Conservation (phyloP, 2,329 filamentous ascomycete genomes). For the Botrytis cinerea region DNA sequence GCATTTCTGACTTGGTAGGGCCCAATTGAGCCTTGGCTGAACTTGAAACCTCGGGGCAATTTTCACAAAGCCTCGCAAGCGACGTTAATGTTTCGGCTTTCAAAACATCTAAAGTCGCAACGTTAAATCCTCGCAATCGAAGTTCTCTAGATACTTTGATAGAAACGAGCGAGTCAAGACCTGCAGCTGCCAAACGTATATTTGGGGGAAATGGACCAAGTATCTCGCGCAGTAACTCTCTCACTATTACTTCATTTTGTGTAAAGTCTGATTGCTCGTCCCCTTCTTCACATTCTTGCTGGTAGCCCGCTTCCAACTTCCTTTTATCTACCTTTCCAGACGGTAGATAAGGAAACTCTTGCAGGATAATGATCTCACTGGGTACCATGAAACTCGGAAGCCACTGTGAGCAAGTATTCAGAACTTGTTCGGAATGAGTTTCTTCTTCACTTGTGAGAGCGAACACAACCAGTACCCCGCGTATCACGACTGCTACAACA, state of each 20-base stretch:
- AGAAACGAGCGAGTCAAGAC: conserved; percentile 66
- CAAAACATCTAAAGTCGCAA: conserved; percentile 64
- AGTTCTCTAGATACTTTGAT: conserved; percentile 67
- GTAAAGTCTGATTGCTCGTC: conserved; percentile 37
- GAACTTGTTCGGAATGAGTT: conserved; percentile 49
- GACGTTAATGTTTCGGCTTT: conserved; percentile 51
- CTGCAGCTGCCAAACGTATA: conserved; percentile 53
- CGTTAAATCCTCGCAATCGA: conserved; percentile 54
- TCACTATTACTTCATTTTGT: conserved; percentile 29
- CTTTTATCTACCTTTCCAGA: conserved; percentile 84
- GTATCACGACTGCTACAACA: conserved; percentile 66
- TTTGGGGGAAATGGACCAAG: conserved; percentile 36
- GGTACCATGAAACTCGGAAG: conserved; percentile 84
- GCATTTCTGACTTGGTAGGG: background rate
- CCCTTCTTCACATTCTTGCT: conserved; percentile 33
- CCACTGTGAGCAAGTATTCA: conserved; percentile 68
- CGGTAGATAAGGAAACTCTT: conserved; percentile 70
- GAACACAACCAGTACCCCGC: conserved; percentile 70
- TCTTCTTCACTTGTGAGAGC: conserved; percentile 48
- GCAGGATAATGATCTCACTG: conserved; percentile 64
- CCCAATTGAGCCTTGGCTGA: background rate
- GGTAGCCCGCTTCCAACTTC: conserved; percentile 58
- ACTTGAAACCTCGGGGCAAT: conserved; percentile 24
- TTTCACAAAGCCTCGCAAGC: conserved; percentile 43
- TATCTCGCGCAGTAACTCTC: conserved; percentile 31